These are phyloP conservation scores for Crucibulum laeve DNA, from an alignment of 768 basidiomycete species.

Conservation along the genomic window DNA sequence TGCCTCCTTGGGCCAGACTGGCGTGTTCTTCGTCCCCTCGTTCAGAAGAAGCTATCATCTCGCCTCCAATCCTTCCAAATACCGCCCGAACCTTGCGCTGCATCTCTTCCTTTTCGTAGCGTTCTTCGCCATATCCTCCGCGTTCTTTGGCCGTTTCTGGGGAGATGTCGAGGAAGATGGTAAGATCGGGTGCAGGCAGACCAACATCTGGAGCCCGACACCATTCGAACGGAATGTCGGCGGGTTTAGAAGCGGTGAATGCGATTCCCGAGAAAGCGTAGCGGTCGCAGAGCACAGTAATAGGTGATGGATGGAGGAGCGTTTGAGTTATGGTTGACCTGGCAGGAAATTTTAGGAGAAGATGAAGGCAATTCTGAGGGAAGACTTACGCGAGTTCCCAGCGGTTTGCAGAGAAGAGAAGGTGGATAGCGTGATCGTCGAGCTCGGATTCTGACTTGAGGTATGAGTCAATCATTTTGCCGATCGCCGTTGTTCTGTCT, in stretches of 20 bases:
- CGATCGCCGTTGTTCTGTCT: constrained; percentile 92
- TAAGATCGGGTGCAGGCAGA: constrained; percentile 86
- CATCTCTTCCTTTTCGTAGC: constrained; percentile 81
- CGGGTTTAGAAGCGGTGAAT: constrained; percentile 63
- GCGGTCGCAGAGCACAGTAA: constrained; percentile 81
- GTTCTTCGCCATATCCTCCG: constrained; percentile 81
- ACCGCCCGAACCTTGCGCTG: constrained; percentile 59
- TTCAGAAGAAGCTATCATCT: constrained; percentile 27
- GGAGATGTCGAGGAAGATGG: constrained; percentile 80
- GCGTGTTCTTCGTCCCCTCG: constrained; percentile 6
- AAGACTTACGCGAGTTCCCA: constrained; percentile 90
- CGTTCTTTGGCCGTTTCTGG: constrained; percentile 64
- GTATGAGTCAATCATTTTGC: constrained; percentile 91
- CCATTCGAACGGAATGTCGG: constrained; percentile 67
- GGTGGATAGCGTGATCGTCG: constrained; percentile 88
- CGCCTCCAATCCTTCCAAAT: constrained; percentile 54
- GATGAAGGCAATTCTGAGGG: background rate
- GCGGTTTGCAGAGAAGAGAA: constrained; percentile 94
- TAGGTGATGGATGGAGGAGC: constrained; percentile 57
- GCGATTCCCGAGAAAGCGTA: constrained; percentile 97
- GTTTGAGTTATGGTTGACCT: constrained; percentile 56
- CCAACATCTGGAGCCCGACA: constrained; percentile 82
- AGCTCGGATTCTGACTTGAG: constrained; percentile 80
- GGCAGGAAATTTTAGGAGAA: background rate
- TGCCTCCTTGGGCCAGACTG: background rate